Base-by-base conservation (phyloP, 108 stramenopile species). In the Cylindrotheca fusiformis region DNA sequence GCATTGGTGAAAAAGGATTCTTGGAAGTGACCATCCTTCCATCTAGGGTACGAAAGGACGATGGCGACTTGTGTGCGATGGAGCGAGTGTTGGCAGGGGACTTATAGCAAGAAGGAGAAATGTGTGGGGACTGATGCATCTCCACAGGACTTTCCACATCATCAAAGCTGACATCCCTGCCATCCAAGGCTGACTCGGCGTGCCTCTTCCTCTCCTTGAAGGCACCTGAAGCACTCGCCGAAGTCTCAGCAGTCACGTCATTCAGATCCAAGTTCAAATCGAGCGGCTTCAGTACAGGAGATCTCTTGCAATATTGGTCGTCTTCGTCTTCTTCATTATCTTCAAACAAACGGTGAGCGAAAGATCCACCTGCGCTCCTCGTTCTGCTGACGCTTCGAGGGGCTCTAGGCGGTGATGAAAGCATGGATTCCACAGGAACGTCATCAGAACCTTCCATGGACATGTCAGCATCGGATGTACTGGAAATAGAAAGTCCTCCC, bases 1-100 rank as follows among this genome's bases (percentile, higher is more conserved):
- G 69, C 50, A 77, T 77, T 32, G 73, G 70, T 12, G 75, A 76
- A 53, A 83, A 83, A 10, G 82, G 82, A 52, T 83, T 83, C 65
- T 78, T 78, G 50, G 77, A 78, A 32, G 65, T 59, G 26, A 83
- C 77, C 18, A 60, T 78, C 27, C 77, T 54, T 23, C 82, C 82
- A 52, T 83, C 82, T 46, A 78, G 29, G 23, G 82, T 83, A 26
- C 58, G 62, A 36, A 61, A 78, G 36, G 47, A 57, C 4, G 63
- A 63, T 2, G 71, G 71, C 23, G 71, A 72, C 63, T 72, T 72
- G 49, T 58, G 44, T 5, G 31, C 25, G 3, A 20, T 44, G 10
- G 26, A 33, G n/a, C 33, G 23, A 36, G 61, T 23, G 25, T 60
- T 32, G 17, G 49, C 6, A 31, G 56, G 56, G 4, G 57, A 59